Percentiles rank a stretch among this genome's conserved stretches.
These are phyloP conservation scores for Anacardium occidentale DNA, from an alignment of 345 rosid species.

Conservation along the genomic window DNA sequence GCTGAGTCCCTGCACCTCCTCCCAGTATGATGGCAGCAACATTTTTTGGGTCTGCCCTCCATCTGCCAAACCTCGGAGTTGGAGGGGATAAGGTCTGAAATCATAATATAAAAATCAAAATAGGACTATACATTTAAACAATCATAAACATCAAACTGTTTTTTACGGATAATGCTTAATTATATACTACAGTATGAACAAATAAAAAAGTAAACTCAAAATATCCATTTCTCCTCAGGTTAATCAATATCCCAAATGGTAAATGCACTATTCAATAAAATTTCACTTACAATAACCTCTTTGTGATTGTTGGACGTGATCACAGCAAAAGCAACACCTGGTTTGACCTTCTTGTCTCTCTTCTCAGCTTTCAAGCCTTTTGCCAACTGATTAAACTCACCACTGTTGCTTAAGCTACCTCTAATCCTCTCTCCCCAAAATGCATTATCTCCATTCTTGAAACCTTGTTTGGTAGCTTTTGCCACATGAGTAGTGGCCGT, in stretches of 20 bases:
- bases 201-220: neutral
- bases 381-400: conserved; percentile 31
- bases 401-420: conserved; percentile 38
- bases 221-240: too few species aligned
- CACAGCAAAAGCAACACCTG: conserved; percentile 59
- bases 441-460: conserved; percentile 38
- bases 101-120: conserved; percentile 3
- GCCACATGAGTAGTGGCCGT: conserved; percentile 40
- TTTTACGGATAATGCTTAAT: neutral
- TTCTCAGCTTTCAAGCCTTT: conserved; percentile 38
- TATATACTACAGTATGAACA: too few species aligned
- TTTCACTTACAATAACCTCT: conserved; percentile 56
- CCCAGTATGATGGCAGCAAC: conserved; percentile 89
- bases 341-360: conserved; percentile 36
- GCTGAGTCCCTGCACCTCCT: conserved; percentile 90
- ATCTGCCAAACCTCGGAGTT: conserved; percentile 46
- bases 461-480: conserved; percentile 30
- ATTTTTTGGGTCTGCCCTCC: conserved; percentile 71
- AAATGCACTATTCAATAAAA: neutral
- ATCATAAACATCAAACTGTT: neutral
- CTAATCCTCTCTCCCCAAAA: conserved; percentile 61
- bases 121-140: conserved; percentile 2
- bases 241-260: too few species aligned
- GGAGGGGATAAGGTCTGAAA: conserved; percentile 51
- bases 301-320: conserved; percentile 59